Conservation (phyloP, 805 yeast species). For the Hyphopichia homilentoma region DNA sequence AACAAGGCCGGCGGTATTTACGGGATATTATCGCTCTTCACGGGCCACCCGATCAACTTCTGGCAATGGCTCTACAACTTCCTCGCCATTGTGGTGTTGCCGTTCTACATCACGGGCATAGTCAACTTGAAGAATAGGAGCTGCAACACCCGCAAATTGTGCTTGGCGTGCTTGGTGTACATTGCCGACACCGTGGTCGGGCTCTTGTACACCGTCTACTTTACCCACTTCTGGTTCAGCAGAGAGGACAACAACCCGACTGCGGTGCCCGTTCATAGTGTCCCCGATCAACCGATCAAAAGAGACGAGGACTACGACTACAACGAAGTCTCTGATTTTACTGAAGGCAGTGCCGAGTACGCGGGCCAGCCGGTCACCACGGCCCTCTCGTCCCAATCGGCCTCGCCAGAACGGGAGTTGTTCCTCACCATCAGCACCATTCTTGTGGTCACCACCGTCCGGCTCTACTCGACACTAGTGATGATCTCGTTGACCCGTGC, state of each 20-base stretch:
- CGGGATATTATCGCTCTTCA: slow-evolving; percentile 80
- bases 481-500: slow-evolving; percentile 58
- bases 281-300: not conserved
- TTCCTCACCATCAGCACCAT: slow-evolving; percentile 54
- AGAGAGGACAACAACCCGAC: slow-evolving; percentile 35
- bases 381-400: slow-evolving; percentile 49
- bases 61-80: slow-evolving; percentile 81
- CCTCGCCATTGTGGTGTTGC: slow-evolving; percentile 57
- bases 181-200: slow-evolving; percentile 65
- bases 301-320: not conserved
- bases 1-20: slow-evolving; percentile 88
- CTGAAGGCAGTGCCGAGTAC: not conserved
- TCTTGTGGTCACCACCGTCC: slow-evolving; percentile 40
- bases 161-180: slow-evolving; percentile 63
- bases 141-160: slow-evolving; percentile 57
- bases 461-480: slow-evolving; percentile 60
- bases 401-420: slow-evolving; percentile 53
- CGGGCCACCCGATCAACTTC: slow-evolving; percentile 81
- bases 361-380: slow-evolving; percentile 7
- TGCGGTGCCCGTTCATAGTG: slow-evolving; percentile 1
- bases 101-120: slow-evolving; percentile 64
- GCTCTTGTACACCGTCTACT: slow-evolving; percentile 66
- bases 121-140: slow-evolving; percentile 29
- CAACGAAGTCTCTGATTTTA: not conserved
- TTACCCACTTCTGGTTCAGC: slow-evolving; percentile 72